Percentiles rank a stretch among this genome's conserved stretches.
These are phyloP conservation scores for Bolboschoenus planiculmis DNA, from an alignment of 176 grass and related monocot species.

Conservation along the genomic window DNA sequence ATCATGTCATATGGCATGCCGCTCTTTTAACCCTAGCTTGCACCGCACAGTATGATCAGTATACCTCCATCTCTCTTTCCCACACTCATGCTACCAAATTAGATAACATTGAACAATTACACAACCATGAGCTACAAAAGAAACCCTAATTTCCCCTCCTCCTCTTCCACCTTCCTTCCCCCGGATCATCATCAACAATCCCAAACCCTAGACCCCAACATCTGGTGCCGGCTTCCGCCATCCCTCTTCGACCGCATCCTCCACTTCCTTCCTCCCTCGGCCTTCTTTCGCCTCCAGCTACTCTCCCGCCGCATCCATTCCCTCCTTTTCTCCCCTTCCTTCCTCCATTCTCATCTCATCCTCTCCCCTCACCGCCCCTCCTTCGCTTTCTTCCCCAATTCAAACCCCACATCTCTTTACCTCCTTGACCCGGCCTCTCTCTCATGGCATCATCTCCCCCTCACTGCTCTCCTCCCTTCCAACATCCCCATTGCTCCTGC, in stretches of 20 bases:
- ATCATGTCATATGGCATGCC: neutral
- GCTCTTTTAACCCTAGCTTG: neutral
- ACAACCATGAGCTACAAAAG: neutral
- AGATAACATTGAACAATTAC: no score
- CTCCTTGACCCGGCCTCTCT: slow-evolving; percentile 44
- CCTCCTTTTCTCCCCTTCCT: slow-evolving; percentile 82
- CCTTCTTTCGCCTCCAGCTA: slow-evolving; percentile 68
- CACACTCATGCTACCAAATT: no score
- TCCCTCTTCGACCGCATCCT: slow-evolving; percentile 73
- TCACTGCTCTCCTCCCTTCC: slow-evolving; percentile 18
- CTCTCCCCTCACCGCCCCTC: slow-evolving; percentile 66
- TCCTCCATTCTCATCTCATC: slow-evolving; percentile 81
- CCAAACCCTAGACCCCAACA: slow-evolving; percentile 51
- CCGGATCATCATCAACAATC: neutral
- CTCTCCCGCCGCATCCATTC: slow-evolving; percentile 61
- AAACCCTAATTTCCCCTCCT: slow-evolving; percentile 30
- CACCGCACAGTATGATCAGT: neutral
- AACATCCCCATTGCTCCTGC: slow-evolving; percentile 44
- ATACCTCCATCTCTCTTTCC: neutral
- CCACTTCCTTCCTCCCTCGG: slow-evolving; percentile 55
- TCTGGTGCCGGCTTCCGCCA: slow-evolving; percentile 73
- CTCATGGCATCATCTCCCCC: slow-evolving; percentile 56
- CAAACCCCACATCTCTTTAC: slow-evolving; percentile 27
- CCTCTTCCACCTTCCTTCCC: slow-evolving; percentile 4
- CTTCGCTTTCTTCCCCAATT: slow-evolving; percentile 60